phyloP scores from a whole-genome alignment of 2,329 filamentous ascomycete genomes.

The Emericellopsis atlantica region DNA sequence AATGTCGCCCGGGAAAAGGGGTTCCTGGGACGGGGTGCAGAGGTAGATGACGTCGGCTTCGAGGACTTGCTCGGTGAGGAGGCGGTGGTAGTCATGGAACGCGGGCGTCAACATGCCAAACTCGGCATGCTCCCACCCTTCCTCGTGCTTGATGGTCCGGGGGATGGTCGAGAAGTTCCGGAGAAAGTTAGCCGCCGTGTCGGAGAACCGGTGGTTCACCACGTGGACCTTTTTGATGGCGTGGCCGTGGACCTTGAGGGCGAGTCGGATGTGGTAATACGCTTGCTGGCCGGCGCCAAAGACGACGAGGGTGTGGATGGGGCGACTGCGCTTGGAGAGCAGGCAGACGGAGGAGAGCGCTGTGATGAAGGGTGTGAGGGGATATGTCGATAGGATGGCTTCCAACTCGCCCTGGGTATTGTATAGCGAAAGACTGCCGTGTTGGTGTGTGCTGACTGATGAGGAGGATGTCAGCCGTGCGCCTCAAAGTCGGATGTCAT shows the following conservation, averaged over 20 bases:
- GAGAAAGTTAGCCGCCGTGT: slow-evolving; percentile 38
- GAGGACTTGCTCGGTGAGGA: slow-evolving; percentile 59
- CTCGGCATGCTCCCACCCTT: slow-evolving; percentile 53
- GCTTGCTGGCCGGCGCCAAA: slow-evolving; percentile 87
- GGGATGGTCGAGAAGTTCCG: slow-evolving; percentile 32
- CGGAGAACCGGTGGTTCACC: slow-evolving; percentile 61
- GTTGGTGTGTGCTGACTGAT: slow-evolving; percentile 42
- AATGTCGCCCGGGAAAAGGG: slow-evolving; percentile 62
- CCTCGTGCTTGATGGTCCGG: slow-evolving; percentile 29
- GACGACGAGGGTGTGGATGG: slow-evolving; percentile 57
- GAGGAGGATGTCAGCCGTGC: slow-evolving; percentile 48
- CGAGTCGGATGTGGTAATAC: slow-evolving; percentile 85
- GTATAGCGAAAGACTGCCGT: slow-evolving; percentile 54
- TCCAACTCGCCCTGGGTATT: slow-evolving; percentile 45
- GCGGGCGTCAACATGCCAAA: slow-evolving; percentile 57
- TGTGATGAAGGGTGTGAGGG: slow-evolving; percentile 71
- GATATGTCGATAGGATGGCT: slow-evolving; percentile 60
- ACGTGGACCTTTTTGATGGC: slow-evolving; percentile 74
- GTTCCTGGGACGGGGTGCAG: slow-evolving; percentile 64
- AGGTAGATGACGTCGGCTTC: slow-evolving; percentile 76
- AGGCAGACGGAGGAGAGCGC: slow-evolving; percentile 59
- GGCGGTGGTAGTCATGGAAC: slow-evolving; percentile 53
- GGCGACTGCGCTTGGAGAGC: slow-evolving; percentile 38
- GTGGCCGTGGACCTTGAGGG: slow-evolving; percentile 56
- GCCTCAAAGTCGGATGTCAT: not conserved